A percentile compares a stretch with the other conserved stretches of the same genome.
Evolutionary conservation across 148 eudicot species (phyloP).

Genomic region (Camellia lanceoleosa): DNA sequence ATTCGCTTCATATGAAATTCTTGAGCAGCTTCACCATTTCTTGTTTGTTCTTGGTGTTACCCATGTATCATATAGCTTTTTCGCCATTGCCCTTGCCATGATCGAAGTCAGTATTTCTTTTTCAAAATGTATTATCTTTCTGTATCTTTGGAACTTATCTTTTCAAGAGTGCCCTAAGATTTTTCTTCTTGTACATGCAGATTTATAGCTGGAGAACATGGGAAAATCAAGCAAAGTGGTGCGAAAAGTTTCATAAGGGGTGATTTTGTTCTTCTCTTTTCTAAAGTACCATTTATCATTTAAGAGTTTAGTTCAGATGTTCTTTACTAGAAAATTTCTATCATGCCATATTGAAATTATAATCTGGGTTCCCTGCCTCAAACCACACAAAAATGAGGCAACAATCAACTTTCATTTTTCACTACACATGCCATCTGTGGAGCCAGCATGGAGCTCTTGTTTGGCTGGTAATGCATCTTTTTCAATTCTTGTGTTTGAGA

Average conservation of each 20-base stretch:
- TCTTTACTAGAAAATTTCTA: background rate
- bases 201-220: slow-evolving; percentile 82
- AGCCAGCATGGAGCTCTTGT: slow-evolving; percentile 57
- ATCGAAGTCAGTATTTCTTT: slow-evolving; percentile 38
- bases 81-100: slow-evolving; percentile 67
- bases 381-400: slow-evolving; percentile 41
- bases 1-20: slow-evolving; percentile 71
- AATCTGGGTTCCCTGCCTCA: slow-evolving; percentile 19
- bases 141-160: background rate
- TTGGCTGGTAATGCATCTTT: slow-evolving; percentile 60
- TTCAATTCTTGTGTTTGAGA: background rate
- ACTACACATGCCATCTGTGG: slow-evolving; percentile 71
- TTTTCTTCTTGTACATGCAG: slow-evolving; percentile 27
- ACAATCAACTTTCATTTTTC: slow-evolving; percentile 43
- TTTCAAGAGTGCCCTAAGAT: background rate
- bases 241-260: background rate
- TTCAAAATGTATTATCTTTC: background rate
- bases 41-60: slow-evolving; percentile 66
- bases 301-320: background rate
- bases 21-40: slow-evolving; percentile 80
- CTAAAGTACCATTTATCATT: background rate
- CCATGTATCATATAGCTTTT: slow-evolving; percentile 66
- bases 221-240: slow-evolving; percentile 72
- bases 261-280: background rate
- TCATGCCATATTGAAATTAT: background rate